phyloP scores from a whole-genome alignment of 441 rosid species.

The Erysimum cheiri region DNA sequence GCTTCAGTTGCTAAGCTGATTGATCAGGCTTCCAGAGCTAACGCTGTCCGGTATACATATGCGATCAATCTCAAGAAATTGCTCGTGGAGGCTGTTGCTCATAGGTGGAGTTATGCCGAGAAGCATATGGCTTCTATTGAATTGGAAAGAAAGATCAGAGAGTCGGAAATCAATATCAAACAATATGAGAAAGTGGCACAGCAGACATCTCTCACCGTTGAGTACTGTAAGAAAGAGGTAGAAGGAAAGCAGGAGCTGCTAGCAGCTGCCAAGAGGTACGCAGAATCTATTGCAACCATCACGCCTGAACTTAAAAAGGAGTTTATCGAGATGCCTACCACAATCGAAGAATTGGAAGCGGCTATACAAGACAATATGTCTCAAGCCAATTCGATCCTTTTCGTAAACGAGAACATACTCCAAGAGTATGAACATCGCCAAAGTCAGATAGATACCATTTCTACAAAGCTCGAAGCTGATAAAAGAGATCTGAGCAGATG shows the following conservation, averaged over 20 bases:
- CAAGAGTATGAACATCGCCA: slow-evolving; percentile 87
- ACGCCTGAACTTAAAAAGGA: slow-evolving; percentile 82
- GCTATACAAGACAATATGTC: slow-evolving; percentile 82
- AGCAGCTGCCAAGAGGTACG: slow-evolving; percentile 74
- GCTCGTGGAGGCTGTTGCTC: slow-evolving; percentile 64
- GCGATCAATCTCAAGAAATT: slow-evolving; percentile 68
- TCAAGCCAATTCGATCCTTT: slow-evolving; percentile 89
- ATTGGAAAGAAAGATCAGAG: slow-evolving; percentile 80
- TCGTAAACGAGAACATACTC: slow-evolving; percentile 79
- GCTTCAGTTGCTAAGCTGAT: slow-evolving; percentile 62
- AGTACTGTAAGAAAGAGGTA: slow-evolving; percentile 70
- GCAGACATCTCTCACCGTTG: slow-evolving; percentile 59
- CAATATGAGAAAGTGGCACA: slow-evolving; percentile 73
- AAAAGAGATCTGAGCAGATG: slow-evolving; percentile 57
- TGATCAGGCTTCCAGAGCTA: slow-evolving; percentile 66
- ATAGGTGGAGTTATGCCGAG: slow-evolving; percentile 68
- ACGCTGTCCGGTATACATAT: slow-evolving; percentile 53
- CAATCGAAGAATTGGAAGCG: slow-evolving; percentile 92
- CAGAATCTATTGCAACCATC: slow-evolving; percentile 79
- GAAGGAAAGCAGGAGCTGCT: slow-evolving; percentile 61
- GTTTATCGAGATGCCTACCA: slow-evolving; percentile 92
- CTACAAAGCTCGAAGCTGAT: slow-evolving; percentile 73
- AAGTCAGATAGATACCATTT: slow-evolving; percentile 62
- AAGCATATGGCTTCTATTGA: slow-evolving; percentile 76
- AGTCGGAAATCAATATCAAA: slow-evolving; percentile 69